Base-by-base conservation (phyloP, 306 rosid species). In the Astragalus membranaceus region DNA sequence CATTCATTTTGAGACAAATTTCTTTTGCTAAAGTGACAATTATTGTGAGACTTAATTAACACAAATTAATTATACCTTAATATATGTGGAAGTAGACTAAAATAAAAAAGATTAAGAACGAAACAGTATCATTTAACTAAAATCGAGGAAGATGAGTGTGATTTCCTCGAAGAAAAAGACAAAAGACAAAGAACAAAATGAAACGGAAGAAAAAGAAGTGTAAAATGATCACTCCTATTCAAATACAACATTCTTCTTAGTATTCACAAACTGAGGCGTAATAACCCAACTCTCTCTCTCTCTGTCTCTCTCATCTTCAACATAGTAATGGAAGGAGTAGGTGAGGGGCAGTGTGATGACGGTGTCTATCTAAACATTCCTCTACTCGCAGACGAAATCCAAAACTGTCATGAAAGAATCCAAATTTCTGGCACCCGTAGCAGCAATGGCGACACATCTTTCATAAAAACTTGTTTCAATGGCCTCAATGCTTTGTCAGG, bases 401-500 rank as follows among this genome's bases (percentile, higher is more conserved):
- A 52, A 29, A 26, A 12, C 8, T 26, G n/a, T 17, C 26, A 10
- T 26, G 47, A 55, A 70, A 32, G n/a, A 14, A 71, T 1, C 52
- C 67, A 17, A 43, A 14, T 14, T 70, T 14, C 37, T 54, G 15
- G 36, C 9, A 29, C 1, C 6, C 3, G 13, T 11, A 4, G 10
- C 3, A 17, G 4, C 10, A 36, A 44, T 17, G 59, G 9, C 43
- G 36, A 67, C 11, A 9, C 78, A 3, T 57, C 78, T 30, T 78
- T 72, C 42, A 49, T 72, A 29, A 66, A 17, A 10, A 78, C 82
- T 7, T 78, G 75, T 33, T 66, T 78, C 78, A 72, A 78, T 58
- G 78, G 75, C 0, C 78, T 78, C 66, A 78, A 78, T 73, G 71
- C 66, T 60, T 68, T 81, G 75, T 68, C 85, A 72, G 85, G 85